Conservation (phyloP, 164 flowering plant species). For the Vitis rotundifolia region DNA sequence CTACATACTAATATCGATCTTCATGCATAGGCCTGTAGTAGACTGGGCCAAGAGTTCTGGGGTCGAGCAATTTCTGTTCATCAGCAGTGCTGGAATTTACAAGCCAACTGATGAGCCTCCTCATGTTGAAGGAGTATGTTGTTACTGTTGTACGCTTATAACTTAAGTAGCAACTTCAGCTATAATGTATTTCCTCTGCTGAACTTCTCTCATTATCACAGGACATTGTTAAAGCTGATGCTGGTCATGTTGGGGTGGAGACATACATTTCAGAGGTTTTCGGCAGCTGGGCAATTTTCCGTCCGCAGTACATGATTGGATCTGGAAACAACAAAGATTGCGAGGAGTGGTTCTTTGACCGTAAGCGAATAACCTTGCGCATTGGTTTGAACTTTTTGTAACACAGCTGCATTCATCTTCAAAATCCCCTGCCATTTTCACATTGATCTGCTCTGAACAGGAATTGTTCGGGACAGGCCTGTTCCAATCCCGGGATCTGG, state of each 20-base stretch:
- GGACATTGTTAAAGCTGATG: conserved; percentile 87
- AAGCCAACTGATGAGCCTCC: conserved; percentile 93
- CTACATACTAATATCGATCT: conserved; percentile 9
- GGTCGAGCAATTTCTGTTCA: conserved; percentile 79
- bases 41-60: conserved; percentile 95
- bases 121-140: conserved; percentile 95
- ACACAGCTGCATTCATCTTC: too few species aligned
- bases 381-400: too few species aligned
- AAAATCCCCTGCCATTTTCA: too few species aligned
- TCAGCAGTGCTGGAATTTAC: conserved; percentile 98
- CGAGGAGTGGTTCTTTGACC: conserved; percentile 98
- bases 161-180: background rate
- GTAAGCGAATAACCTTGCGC: conserved; percentile 45
- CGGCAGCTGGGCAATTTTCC: conserved; percentile 75
- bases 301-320: conserved; percentile 99
- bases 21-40: conserved; percentile 70
- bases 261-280: conserved; percentile 70
- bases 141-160: background rate
- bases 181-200: too few species aligned
- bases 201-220: conserved; percentile 22
- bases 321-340: conserved; percentile 99
- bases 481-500: conserved; percentile 97
- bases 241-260: conserved; percentile 90
- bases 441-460: conserved; percentile 32
- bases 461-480: conserved; percentile 89